Base-by-base conservation (phyloP, 2,329 filamentous ascomycete species). In the Fusarium goolgardi region DNA sequence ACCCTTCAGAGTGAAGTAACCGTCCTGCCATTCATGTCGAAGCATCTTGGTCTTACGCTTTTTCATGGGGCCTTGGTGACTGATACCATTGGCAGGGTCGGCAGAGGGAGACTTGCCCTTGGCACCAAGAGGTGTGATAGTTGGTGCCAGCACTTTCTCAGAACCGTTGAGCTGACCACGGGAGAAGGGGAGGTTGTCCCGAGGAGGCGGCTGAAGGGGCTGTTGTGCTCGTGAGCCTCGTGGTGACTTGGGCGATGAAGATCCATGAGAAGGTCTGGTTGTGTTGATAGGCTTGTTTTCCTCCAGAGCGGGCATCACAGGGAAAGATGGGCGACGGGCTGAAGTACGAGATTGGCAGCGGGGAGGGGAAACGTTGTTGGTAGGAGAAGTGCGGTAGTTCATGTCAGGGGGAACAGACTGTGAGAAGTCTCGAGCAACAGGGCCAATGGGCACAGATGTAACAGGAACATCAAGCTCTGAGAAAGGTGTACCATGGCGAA, bases 351-450 rank as follows among this genome's bases (percentile, higher is more conserved):
- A 88, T 69, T 84, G 81, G 41, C 83, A 84, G 27, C 85, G 83
- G 34, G 78, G 78, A 34, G 79, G 77, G 27, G 78, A 75, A 59
- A 71, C 70, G 69, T 76, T 66, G 72, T 64, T 77, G 73, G 60
- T 75, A 59, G 76, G 76, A 63, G 77, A 74, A 41, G 82, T 77
- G 32, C 89, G 87, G 82, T 91, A 97, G 76, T 88, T 90, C 94
- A 97, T 97, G 80, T 97, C 90, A 9, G 95, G 95, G 43, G 95
- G 95, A 0, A 97, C 95, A 7, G 94, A 97, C 78, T 97, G 93
- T 27, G 93, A 97, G 46, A 85, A 83, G 74, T 96, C 91, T 51
- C 95, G 91, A 44, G 90, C 85, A 32, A 97, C 84, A 9, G 92
- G 92, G 0, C 90, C 92, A 18, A 88, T 73, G 2, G 88, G 87